Percentiles rank a stretch among this genome's conserved stretches.
phyloP scores from a whole-genome alignment of 2,329 filamentous ascomycete species.

The Ceratocystis destructans region DNA sequence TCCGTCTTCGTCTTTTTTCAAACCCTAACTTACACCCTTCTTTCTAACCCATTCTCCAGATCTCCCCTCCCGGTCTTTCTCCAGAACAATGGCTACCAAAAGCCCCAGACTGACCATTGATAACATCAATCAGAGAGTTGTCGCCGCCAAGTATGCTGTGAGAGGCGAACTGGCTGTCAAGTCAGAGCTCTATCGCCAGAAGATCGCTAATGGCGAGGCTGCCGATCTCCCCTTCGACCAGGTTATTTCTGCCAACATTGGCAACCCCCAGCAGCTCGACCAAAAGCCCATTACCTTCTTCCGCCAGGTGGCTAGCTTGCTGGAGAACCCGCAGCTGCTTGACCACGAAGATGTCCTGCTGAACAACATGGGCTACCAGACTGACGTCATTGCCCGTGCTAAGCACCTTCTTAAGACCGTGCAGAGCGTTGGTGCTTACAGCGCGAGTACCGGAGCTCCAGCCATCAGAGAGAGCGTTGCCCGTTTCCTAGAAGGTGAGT shows the following conservation, averaged over 20 bases:
- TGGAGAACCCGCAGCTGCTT: conserved; percentile 79
- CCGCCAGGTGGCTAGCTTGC: conserved; percentile 81
- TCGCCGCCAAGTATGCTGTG: conserved; percentile 85
- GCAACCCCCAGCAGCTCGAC: conserved; percentile 96
- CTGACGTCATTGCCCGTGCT: conserved; percentile 76
- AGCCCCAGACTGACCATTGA: conserved; percentile 49
- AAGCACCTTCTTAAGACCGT: conserved; percentile 67
- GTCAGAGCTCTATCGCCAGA: conserved; percentile 77
- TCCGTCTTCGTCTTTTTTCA: not conserved
- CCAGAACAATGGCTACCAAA: conserved; percentile 27
- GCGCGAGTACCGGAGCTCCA: conserved; percentile 77
- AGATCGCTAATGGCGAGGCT: conserved; percentile 46
- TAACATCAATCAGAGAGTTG: conserved; percentile 87
- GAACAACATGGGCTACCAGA: conserved; percentile 68
- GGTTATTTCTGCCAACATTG: conserved; percentile 95
- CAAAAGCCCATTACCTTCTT: conserved; percentile 99
- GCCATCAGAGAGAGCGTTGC: conserved; percentile 82
- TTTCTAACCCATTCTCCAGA: conserved; percentile 8
- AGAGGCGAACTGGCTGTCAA: conserved; percentile 89
- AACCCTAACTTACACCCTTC: not conserved
- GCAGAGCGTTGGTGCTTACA: conserved; percentile 91
- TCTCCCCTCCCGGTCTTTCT: conserved; percentile 3
- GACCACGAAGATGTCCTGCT: conserved; percentile 70
- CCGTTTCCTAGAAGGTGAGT: conserved; percentile 74
- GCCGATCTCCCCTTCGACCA: conserved; percentile 63